A percentile compares a stretch with the other conserved stretches of the same genome.
These are phyloP conservation scores for Miscanthus sacchariflorus DNA, from an alignment of 202 grass and related monocot species.

Conservation along the genomic window DNA sequence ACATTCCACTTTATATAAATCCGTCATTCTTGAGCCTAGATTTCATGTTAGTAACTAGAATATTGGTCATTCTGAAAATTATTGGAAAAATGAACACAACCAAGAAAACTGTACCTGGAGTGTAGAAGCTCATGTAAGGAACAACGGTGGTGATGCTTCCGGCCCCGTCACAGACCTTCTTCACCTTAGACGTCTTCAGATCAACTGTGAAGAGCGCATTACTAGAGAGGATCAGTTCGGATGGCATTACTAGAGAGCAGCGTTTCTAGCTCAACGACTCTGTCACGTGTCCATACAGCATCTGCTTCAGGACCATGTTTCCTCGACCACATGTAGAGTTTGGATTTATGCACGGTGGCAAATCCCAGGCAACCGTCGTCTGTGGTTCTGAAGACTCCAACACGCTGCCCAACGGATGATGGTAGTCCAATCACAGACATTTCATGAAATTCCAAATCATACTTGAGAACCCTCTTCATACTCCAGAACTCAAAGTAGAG, in stretches of 20 bases:
- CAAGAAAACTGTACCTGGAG: not conserved
- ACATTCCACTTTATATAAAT: not conserved
- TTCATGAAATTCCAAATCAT: too few relatives aligned
- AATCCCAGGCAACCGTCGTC: fast-evolving
- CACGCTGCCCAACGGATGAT: too few relatives aligned
- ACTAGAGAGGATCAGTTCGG: not conserved
- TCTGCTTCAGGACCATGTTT: not conserved
- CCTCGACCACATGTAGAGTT: not conserved
- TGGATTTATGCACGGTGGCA: not conserved
- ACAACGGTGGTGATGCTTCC: too few relatives aligned
- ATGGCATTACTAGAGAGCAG: too few relatives aligned
- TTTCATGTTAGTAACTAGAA: not conserved
- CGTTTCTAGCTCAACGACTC: too few relatives aligned
- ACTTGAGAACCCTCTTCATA: too few relatives aligned
- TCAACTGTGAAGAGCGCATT: not conserved
- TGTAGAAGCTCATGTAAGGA: not conserved
- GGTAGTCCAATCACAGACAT: not conserved
- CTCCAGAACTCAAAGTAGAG: not conserved
- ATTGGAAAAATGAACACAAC: not conserved
- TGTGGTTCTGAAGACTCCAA: not conserved
- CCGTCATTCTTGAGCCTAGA: not conserved
- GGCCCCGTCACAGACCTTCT: not conserved
- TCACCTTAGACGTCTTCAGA: not conserved
- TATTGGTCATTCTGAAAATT: not conserved
- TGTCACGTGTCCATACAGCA: too few relatives aligned